Evolutionary conservation across 208 protist genomes (phyloP).

Genomic region (Leishmania gerbilli): DNA sequence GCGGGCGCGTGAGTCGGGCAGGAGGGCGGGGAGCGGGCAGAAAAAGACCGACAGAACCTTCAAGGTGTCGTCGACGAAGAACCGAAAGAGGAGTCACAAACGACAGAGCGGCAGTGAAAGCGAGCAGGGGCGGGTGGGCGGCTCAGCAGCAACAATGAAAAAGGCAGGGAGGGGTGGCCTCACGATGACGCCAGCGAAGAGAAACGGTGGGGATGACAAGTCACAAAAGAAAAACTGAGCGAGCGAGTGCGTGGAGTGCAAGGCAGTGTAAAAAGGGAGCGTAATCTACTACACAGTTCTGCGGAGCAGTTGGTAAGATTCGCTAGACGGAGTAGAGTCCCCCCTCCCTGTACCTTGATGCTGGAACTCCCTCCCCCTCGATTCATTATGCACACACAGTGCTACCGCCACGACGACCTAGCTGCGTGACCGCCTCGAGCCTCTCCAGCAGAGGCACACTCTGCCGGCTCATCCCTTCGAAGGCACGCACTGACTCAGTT

Average conservation of each 20-base stretch:
- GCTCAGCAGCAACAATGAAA: neutral
- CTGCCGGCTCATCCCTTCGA: neutral
- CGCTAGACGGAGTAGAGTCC: neutral
- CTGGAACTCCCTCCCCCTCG: neutral
- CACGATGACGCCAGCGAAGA: neutral
- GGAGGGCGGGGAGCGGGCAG: neutral
- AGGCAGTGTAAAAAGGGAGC: neutral
- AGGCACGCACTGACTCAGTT: neutral
- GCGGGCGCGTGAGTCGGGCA: neutral
- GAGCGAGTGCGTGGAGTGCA: neutral
- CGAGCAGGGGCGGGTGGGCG: neutral
- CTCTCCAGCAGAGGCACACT: neutral
- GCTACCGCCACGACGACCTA: neutral
- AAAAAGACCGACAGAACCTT: neutral
- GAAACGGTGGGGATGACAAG: neutral
- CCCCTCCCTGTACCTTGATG: neutral
- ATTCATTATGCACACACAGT: neutral
- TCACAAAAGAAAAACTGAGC: neutral
- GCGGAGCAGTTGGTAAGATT: neutral
- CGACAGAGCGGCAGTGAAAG: neutral
- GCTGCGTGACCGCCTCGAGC: neutral
- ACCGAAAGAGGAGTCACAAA: neutral
- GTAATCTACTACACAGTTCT: neutral
- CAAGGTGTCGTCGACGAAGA: neutral
- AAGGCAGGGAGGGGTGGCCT: neutral